Evolutionary conservation across 192 early-diverging fungal genomes (phyloP), one percentile per base, ranked within the genome.

Genomic region (Allomyces arbusculus): DNA sequence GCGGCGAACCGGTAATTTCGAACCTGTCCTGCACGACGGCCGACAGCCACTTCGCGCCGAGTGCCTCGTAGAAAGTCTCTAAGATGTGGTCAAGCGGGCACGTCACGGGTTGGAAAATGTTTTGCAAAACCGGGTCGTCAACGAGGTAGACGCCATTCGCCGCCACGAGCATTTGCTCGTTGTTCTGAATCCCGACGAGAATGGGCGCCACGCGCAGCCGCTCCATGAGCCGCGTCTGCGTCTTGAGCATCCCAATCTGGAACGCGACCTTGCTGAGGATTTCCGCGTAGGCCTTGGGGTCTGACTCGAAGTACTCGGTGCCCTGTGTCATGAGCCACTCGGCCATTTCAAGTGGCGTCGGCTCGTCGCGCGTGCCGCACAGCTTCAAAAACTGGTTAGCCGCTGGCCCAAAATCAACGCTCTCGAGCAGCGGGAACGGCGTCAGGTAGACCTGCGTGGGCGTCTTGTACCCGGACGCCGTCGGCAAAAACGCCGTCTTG

Each of bases 311-410:
- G 75, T 88, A 85, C 24, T 77, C 45, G 0, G 74, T 64, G 4
- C 86, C 84, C 0, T 78, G 71, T 3, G 77, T 75, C 0, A 89
- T 80, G 11, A 95, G 70, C 62, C 82, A 74, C 11, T 77, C 69
- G 0, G 90, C 80, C 43, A 92, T 67, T 40, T 95, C 91, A 19
- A 80, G 61, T 1, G 87, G 82, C 0, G 86, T 79, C 0, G 91
- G 90, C 63, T 89, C 85, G 44, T 87, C 82, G 64, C 85, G 86
- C 12, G 92, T 87, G 63, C 92, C 92, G 67, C 92, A 95, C 1
- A 81, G 77, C 26, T 83, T 81, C 61, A 95, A 71, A 64, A 95
- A 95, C 10, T 78, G 71, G 70, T 91, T 87, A 12, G 87, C 90
- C 1, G 73, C 55, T 0, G 71, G 55, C 1, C 89, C 88, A 75